Evolutionary conservation across 2,329 filamentous ascomycete species (phyloP).

Genomic region (Cytospora schulzeri): DNA sequence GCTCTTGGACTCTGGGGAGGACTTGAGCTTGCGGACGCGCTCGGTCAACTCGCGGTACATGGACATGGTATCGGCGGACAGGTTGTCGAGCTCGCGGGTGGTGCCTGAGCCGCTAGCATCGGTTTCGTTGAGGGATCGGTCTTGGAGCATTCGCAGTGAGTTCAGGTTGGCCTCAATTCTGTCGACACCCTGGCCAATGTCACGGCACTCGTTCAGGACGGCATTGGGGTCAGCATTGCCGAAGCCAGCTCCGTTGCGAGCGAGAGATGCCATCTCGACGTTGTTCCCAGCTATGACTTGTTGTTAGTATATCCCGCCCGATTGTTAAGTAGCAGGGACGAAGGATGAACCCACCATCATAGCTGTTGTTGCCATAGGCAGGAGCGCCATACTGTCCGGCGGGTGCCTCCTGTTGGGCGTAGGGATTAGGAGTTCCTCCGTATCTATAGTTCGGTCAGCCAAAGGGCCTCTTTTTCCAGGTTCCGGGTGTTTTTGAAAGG

Average conservation of each 20-base stretch:
- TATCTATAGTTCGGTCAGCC: constrained; percentile 50
- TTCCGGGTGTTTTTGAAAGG: not conserved
- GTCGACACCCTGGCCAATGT: constrained; percentile 77
- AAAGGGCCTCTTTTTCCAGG: not conserved
- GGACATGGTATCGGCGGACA: constrained; percentile 79
- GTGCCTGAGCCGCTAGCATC: constrained; percentile 68
- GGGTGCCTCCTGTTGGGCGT: constrained; percentile 51
- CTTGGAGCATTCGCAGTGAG: constrained; percentile 71
- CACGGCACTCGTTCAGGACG: constrained; percentile 81
- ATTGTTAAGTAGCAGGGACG: not conserved
- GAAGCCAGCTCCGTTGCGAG: constrained; percentile 52
- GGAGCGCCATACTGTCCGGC: constrained; percentile 42
- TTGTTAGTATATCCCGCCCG: not conserved
- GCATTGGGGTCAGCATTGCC: constrained; percentile 65
- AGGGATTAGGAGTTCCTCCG: constrained; percentile 58
- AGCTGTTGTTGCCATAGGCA: constrained; percentile 2
- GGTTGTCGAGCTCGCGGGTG: constrained; percentile 69
- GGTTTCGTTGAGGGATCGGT: constrained; percentile 71
- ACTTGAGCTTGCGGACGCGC: constrained; percentile 81
- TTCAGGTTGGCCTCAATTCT: constrained; percentile 72
- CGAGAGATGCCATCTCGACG: constrained; percentile 73
- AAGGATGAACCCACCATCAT: constrained; percentile 13
- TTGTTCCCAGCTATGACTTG: constrained; percentile 38
- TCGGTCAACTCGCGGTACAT: constrained; percentile 78
- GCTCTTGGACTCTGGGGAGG: constrained; percentile 72